Base-by-base conservation (phyloP, 768 basidiomycete genomes). In the Termitomyces sp. region DNA sequence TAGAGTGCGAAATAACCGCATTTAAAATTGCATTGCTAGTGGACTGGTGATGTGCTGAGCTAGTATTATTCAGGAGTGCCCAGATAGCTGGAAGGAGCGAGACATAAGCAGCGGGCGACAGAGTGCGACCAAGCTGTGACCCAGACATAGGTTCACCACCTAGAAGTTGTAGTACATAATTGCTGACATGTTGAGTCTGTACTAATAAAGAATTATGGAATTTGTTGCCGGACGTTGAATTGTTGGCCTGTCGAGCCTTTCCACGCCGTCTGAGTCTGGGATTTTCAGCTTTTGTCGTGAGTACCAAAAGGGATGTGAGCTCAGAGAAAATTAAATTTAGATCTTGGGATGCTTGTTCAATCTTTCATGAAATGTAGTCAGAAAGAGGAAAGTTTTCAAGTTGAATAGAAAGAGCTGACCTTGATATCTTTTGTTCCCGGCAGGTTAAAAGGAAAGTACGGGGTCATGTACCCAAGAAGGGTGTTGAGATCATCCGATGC, bases 251-350 rank as follows among this genome's bases (percentile, higher is more conserved):
- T 30, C 62, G 64, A 61, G 58, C 58, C 55, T 63, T 62, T 49
- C 60, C 58, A 54, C 61, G 70, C 44, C 65, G 69, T n/a, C 39
- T 59, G 34, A 57, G 49, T 30, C 64, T 67, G 15, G 65, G 55
- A 15, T 61, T 58, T 33, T 65, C 62, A 59, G 24, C 58, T 48
- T 69, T 63, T 34, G 71, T 69, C 5, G 73, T 70, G 58, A 87
- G 77, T 36, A 82, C 72, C 22, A 88, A 73, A 24, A 91, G 73
- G 2, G 91, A 89, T 6, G 79, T 80, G 11, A 95, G 77, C 69
- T 92, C 87, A 72, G 91, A 92, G 70, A 86, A 93, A 46, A 83
- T 81, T 55, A 94, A 74, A 66, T 89, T 91, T 55, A 93, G 78
- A 60, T 86, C 80, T 67, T 92, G 84, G 57, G 86, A 81, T 8